These are phyloP conservation scores for Panicum hallii DNA, from an alignment of 202 grass and related monocot species.

Conservation along the genomic window DNA sequence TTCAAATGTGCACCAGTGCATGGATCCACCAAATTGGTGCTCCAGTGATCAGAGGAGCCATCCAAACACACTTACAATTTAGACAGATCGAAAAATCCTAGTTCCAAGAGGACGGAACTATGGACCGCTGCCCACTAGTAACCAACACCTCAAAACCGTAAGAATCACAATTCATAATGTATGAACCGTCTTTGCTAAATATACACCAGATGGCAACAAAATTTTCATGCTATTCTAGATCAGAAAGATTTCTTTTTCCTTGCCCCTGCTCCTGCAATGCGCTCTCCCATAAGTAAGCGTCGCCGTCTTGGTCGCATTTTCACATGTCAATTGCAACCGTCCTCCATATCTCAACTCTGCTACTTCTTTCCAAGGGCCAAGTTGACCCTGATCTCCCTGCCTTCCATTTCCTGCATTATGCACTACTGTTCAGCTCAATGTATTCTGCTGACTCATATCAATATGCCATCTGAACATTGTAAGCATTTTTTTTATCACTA, in stretches of 20 bases:
- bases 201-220: constrained; percentile 1
- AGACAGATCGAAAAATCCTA: not conserved
- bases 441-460: not conserved
- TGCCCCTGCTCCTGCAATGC: not conserved
- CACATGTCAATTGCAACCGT: not conserved
- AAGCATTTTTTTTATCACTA: not conserved
- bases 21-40: not conserved
- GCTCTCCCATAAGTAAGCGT: not conserved
- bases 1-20: not conserved
- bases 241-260: not conserved
- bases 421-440: not conserved
- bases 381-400: constrained; percentile 74
- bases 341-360: constrained; percentile 25
- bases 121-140: not conserved
- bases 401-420: constrained; percentile 72
- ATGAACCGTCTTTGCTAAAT: not conserved
- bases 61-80: not conserved
- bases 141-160: not conserved
- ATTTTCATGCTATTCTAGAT: not conserved
- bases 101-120: constrained; percentile 13
- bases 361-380: constrained; percentile 72
- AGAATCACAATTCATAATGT: not conserved
- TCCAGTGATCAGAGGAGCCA: not conserved
- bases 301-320: not conserved
- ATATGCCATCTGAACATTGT: not conserved